phyloP scores from a whole-genome alignment of 2,329 filamentous ascomycete genomes.

The Neoscytalidium dimidiatum region DNA sequence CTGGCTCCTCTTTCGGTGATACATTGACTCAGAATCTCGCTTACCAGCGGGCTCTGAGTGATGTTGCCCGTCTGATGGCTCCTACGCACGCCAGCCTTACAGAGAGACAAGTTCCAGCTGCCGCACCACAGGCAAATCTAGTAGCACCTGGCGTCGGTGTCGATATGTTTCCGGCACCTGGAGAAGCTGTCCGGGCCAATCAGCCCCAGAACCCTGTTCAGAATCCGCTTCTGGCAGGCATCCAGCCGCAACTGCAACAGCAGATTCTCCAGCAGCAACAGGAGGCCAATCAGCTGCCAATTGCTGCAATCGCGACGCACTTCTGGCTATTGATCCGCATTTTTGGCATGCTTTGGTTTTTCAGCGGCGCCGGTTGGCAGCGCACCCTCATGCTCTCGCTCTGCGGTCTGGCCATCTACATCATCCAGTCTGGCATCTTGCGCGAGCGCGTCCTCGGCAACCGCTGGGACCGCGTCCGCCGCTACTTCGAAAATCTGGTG shows the following conservation, averaged over 20 bases:
- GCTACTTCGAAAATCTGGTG: slow-evolving; percentile 43
- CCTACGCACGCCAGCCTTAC: neutral
- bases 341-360: slow-evolving; percentile 58
- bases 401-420: slow-evolving; percentile 37
- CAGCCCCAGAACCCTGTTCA: neutral
- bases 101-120: neutral
- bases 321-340: slow-evolving; percentile 58
- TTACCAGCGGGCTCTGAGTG: slow-evolving; percentile 13
- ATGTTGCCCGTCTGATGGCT: neutral
- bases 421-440: slow-evolving; percentile 31
- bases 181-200: neutral
- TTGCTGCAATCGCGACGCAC: slow-evolving; percentile 35
- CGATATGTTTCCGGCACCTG: neutral
- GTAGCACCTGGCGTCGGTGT: too few species aligned
- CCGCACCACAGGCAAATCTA: too few species aligned
- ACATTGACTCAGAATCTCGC: slow-evolving; percentile 3
- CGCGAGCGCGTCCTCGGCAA: slow-evolving; percentile 29
- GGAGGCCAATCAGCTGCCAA: neutral
- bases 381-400: slow-evolving; percentile 33
- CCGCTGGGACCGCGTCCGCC: slow-evolving; percentile 27
- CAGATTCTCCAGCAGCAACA: slow-evolving; percentile 8
- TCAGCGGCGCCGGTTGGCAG: slow-evolving; percentile 43
- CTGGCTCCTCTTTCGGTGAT: neutral
- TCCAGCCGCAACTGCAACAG: neutral
- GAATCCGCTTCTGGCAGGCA: neutral